Evolutionary conservation across 306 rosid species (phyloP).

Genomic region (Pterocarpus santalinus): DNA sequence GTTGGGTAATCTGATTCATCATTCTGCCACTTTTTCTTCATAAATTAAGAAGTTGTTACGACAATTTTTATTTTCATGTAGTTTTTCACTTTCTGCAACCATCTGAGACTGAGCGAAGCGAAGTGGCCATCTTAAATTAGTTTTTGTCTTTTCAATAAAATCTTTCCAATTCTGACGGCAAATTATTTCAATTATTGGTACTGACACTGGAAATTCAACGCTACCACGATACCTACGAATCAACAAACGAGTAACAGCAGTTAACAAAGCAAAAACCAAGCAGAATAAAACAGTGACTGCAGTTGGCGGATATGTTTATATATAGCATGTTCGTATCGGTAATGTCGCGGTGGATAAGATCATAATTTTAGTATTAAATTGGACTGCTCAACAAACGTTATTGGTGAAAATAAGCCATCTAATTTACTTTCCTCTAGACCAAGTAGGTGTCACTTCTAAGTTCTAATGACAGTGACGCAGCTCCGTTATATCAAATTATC

Average conservation of each 20-base stretch:
- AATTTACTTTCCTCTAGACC: background rate
- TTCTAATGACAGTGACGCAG: slow-evolving; percentile 16
- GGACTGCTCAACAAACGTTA: slow-evolving; percentile 36
- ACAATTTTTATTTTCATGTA: background rate
- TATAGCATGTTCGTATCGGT: background rate
- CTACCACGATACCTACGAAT: background rate
- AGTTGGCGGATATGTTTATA: slow-evolving; percentile 26
- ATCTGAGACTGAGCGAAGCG: background rate
- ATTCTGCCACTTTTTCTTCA: background rate
- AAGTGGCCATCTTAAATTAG: background rate
- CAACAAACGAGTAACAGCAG: background rate
- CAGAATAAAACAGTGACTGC: background rate
- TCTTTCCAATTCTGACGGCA: background rate
- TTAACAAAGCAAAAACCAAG: slow-evolving; percentile 8
- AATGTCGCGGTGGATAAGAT: slow-evolving; percentile 42
- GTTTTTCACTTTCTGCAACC: background rate
- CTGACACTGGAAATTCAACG: background rate
- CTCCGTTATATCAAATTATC: background rate
- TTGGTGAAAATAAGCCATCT: slow-evolving; percentile 16
- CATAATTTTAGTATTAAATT: slow-evolving; percentile 29
- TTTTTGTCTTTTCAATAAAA: background rate
- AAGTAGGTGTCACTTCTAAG: slow-evolving; percentile 1
- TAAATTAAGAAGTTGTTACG: background rate
- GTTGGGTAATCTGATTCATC: background rate
- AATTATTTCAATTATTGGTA: background rate